These are phyloP conservation scores for Leptosphaerulina australis DNA, from an alignment of 2,329 filamentous ascomycete genomes.

Conservation along the genomic window DNA sequence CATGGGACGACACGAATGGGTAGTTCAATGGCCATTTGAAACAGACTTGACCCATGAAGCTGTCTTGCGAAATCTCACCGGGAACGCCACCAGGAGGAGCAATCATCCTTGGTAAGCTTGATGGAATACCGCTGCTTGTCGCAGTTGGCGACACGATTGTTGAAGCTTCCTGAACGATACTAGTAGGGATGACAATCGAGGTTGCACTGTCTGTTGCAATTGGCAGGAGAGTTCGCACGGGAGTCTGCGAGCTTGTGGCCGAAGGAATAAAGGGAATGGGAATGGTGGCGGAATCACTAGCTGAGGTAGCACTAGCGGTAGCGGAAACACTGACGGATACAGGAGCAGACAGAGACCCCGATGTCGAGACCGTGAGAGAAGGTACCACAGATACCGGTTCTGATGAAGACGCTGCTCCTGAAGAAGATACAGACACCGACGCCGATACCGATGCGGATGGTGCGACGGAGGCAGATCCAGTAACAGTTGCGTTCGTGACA, in stretches of 20 bases:
- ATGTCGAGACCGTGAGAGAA: slow-evolving; percentile 11
- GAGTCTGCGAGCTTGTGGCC: slow-evolving; percentile 30
- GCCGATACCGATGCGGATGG: not conserved
- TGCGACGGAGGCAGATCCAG: slow-evolving; percentile 3
- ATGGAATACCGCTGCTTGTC: slow-evolving; percentile 62
- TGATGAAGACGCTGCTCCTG: slow-evolving; percentile 1
- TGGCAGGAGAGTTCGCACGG: slow-evolving; percentile 51
- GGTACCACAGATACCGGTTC: not conserved
- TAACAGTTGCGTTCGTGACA: not conserved
- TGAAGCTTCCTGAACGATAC: slow-evolving; percentile 64
- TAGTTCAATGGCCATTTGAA: slow-evolving; percentile 85
- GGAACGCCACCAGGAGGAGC: slow-evolving; percentile 68
- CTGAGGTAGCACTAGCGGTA: slow-evolving; percentile 6
- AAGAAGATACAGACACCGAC: slow-evolving; percentile 1
- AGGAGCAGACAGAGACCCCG: slow-evolving; percentile 14
- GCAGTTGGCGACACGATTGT: slow-evolving; percentile 53
- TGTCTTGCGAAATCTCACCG: slow-evolving; percentile 63
- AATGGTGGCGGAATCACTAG: slow-evolving; percentile 22
- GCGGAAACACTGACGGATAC: slow-evolving; percentile 7
- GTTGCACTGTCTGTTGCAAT: slow-evolving; percentile 56
- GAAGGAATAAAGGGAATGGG: slow-evolving; percentile 26
- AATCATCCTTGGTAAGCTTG: slow-evolving; percentile 75
- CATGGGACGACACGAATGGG: slow-evolving; percentile 73
- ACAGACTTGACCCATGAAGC: slow-evolving; percentile 78
- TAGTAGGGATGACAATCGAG: slow-evolving; percentile 62